Base-by-base conservation (phyloP, 345 rosid genomes). In the Syzygium oleosum region DNA sequence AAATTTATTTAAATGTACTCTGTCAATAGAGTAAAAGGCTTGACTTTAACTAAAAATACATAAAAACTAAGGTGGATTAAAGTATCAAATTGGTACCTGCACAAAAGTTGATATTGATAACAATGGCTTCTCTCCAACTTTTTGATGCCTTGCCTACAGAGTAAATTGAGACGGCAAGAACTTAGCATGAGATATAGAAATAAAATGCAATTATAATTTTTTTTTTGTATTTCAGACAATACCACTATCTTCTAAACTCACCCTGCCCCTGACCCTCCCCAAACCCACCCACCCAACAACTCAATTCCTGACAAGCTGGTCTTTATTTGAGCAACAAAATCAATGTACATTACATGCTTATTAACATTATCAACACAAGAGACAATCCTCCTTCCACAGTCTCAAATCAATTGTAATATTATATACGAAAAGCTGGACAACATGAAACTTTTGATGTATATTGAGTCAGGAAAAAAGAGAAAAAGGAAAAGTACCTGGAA, bases 91-190 rank as follows among this genome's bases (percentile, higher is more conserved):
- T 63, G 73, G 85, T 91, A 93, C 97, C 95, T 93, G 95, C 80
- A 90, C 89, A 86, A 94, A 90, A 55, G 92, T 90, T 51, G 95
- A 94, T 87, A 93, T 9, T 34, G 97, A 93, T 56, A 94, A 92
- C 87, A 92, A 92, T 34, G 94, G 91, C 89, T 94, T 94, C 90
- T 94, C 95, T 68, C 97, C 97, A 52, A 92, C 91, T 90, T 92
- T 94, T 88, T 92, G 91, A 78, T 51, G 90, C 49, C 91, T 88
- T 84, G 91, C 91, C 97, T 93, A 91, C 43, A 54, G 29, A 0
- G 49, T 23, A 87, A 84, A 73, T 73, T 49, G 19, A 88, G 54
- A 78, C 5, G 5, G 55, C 41, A 84, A 84, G 86, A 84, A n/a
- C n/a, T 53, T 84, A 61, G 85, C 51, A 85, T 10, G 34, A 87